Base-by-base conservation (phyloP, 768 basidiomycete species). In the Podaxis sp. region DNA sequence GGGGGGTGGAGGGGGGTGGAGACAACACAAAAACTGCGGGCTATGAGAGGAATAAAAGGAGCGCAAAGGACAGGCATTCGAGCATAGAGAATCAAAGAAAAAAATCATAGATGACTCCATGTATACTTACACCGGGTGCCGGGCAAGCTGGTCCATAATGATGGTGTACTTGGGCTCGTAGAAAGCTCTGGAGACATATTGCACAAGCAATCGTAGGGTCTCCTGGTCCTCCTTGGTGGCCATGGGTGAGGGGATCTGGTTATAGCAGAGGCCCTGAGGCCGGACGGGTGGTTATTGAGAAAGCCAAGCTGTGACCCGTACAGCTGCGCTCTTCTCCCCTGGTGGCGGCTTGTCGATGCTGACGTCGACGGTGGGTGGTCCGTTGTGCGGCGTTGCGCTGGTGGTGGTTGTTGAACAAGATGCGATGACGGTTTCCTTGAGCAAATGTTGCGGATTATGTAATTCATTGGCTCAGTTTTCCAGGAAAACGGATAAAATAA, bases 81-180 rank as follows among this genome's bases (percentile, higher is more conserved):
- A 5, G n/a, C 14, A 14, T n/a, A 42, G 14, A 42, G 40, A 42
- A 42, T 5, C 14, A 53, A 65, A 64, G 64, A 51, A 57, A 59
- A 21, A 64, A 67, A 72, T 64, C 62, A 50, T 63, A 55, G 50
- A 53, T 53, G 61, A 62, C 60, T 60, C 54, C 64, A 64, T 44
- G 62, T 65, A 72, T 79, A 91, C 96, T 90, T 84, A 98, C 95
- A 95, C 93, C 65, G 91, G 87, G 75, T 94, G 88, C 64, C 90
- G 87, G 62, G 93, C 86, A 71, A 99, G 86, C 75, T 96, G 91
- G 77, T 98, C 96, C 80, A 98, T 77, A 63, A 98, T 86, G 63
- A 98, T 90, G 67, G 89, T 91, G 73, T 82, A 94, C 68, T 91
- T 91, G 48, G 92, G 80, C 72, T 98, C 97, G 76, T 98, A 99